Base-by-base conservation (phyloP, 1,284 basidiomycete species). In the Trametes hirsuta region DNA sequence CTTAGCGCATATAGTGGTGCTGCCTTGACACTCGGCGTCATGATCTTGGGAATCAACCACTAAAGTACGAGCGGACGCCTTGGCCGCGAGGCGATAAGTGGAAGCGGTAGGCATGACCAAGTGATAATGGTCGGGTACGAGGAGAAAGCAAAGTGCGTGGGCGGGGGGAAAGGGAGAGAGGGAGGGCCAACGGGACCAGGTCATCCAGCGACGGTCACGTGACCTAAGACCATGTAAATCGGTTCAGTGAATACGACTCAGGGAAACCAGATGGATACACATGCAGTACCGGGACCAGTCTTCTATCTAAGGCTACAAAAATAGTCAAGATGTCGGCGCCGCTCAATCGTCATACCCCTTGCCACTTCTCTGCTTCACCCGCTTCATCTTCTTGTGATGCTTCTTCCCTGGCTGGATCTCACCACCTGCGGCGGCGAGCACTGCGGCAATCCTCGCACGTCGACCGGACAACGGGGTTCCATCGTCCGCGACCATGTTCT, bases 291-390 rank as follows among this genome's bases (percentile, higher is more conserved):
- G 12, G 40, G 15, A 47, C 22, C 37, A 45, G 40, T 35, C 6
- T n/a, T 48, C 58, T 62, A 58, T 44, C 60, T 62, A 60, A 36
- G 44, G 58, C 55, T 65, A 65, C 64, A 65, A 40, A 18, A 30
- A 35, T 15, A 60, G 46, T 54, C 25, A 36, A 21, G 46, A 48
- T 41, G 39, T 30, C 5, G 30, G 50, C 10, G 14, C 25, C 37
- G 10, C 12, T 48, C 49, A 64, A 72, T 71, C 86, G 69, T 96
- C 95, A 69, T 97, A 97, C 34, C 95, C 95, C 70, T 86, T 89
- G 25, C 95, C 95, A 69, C 92, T 94, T 66, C 95, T 79, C 75
- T 94, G 90, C 77, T 98, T 98, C 57, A 84, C 84, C 57, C 88
- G 79, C 81, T 93, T 88, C 77, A 84, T 77, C 70, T 88, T 91